Evolutionary conservation across 2,329 filamentous ascomycete genomes (phyloP).

Genomic region (Sporothrix sp.): DNA sequence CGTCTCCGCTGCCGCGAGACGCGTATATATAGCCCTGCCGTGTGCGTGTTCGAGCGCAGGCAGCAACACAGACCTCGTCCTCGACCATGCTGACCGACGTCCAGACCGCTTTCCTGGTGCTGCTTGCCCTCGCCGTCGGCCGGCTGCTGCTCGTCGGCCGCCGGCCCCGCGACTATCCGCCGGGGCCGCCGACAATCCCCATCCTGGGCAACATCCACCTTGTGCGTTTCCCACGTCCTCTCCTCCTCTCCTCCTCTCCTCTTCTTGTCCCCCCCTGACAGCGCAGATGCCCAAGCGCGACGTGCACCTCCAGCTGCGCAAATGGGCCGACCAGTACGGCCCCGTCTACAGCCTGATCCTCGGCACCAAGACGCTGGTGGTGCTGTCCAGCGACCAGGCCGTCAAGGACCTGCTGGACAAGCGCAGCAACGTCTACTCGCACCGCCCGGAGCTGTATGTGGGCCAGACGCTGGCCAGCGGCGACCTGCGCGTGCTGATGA

Average conservation of each 20-base stretch:
- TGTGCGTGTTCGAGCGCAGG: too few relatives aligned
- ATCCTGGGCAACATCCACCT: conserved; percentile 25
- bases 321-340: conserved; percentile 43
- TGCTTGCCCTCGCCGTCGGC: not conserved
- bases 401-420: conserved; percentile 45
- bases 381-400: conserved; percentile 20
- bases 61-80: too few relatives aligned
- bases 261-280: not conserved
- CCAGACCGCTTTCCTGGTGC: not conserved
- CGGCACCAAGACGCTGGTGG: conserved; percentile 37
- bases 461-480: conserved; percentile 16
- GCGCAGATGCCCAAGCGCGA: conserved; percentile 5
- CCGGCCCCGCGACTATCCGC: conserved; percentile 15
- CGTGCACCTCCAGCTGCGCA: conserved; percentile 36
- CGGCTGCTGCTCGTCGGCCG: conserved; percentile 9
- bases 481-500: conserved; percentile 2
- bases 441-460: conserved; percentile 25
- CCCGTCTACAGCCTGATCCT: conserved; percentile 42
- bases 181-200: conserved; percentile 22
- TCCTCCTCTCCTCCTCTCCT: not conserved
- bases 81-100: not conserved
- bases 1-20: too few relatives aligned
- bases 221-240: conserved; percentile 16
- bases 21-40: too few relatives aligned
- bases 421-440: conserved; percentile 39